Evolutionary conservation across 805 yeast genomes (phyloP).

Genomic region (Sugiyamaella valdiviana): DNA sequence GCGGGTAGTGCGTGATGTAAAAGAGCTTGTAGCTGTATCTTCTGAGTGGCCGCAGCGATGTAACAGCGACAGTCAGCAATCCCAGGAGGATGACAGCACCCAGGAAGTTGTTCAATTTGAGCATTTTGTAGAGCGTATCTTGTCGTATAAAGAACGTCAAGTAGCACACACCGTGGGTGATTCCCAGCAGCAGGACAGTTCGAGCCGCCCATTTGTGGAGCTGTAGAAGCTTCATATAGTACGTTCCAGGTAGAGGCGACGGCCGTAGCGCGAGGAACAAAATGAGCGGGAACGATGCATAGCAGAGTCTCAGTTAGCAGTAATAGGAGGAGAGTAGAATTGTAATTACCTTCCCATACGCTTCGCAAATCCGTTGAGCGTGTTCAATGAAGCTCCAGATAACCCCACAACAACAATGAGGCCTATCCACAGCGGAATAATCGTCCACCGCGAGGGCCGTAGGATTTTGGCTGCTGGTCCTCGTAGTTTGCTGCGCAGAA

Average conservation of each 20-base stretch:
- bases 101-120: conserved; percentile 51
- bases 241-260: conserved; percentile 71
- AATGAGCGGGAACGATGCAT: conserved; percentile 69
- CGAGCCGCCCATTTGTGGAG: conserved; percentile 90
- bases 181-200: conserved; percentile 58
- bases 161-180: conserved; percentile 52
- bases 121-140: conserved; percentile 42
- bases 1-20: conserved; percentile 62
- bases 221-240: conserved; percentile 67
- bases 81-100: conserved; percentile 69
- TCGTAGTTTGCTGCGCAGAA: conserved; percentile 1
- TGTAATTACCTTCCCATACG: conserved; percentile 48
- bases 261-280: conserved; percentile 74
- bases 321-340: neutral
- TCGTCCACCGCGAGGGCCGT: conserved; percentile 6
- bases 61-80: conserved; percentile 53
- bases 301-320: conserved; percentile 46
- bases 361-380: conserved; percentile 59
- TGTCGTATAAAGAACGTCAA: conserved; percentile 46
- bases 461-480: conserved; percentile 3
- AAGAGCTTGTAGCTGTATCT: conserved; percentile 56
- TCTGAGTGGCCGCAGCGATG: conserved; percentile 63
- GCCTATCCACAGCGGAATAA: conserved; percentile 42
- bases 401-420: conserved; percentile 41
- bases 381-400: conserved; percentile 39